A percentile compares a stretch with the other conserved stretches of the same genome.
These are phyloP conservation scores for Leishmania braziliensis DNA, from an alignment of 208 protist genomes.

Conservation along the genomic window DNA sequence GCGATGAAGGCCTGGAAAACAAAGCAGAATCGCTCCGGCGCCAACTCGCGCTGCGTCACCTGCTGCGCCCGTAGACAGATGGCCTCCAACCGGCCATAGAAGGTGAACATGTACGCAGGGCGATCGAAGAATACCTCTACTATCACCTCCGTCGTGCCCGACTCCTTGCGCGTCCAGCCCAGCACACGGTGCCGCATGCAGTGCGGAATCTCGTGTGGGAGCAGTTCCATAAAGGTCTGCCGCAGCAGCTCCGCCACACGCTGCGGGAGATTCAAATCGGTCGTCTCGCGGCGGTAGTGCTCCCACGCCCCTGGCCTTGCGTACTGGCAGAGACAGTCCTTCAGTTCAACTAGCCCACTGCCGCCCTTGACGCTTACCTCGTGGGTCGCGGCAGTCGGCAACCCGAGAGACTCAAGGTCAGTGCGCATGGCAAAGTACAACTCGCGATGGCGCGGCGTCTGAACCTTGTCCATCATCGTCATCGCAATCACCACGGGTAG, in stretches of 20 bases:
- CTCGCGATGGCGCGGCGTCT: constrained; percentile 84
- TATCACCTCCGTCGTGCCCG: constrained; percentile 83
- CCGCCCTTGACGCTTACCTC: constrained; percentile 89
- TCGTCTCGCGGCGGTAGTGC: constrained; percentile 68
- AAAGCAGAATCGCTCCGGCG: constrained; percentile 68
- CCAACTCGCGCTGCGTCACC: constrained; percentile 63
- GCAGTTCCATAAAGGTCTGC: constrained; percentile 82
- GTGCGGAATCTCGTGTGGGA: constrained; percentile 90
- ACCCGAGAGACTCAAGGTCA: constrained; percentile 74
- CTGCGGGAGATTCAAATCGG: constrained; percentile 68
- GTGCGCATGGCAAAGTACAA: constrained; percentile 89
- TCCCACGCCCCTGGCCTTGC: constrained; percentile 73
- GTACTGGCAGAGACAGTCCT: constrained; percentile 85
- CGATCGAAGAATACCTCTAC: constrained; percentile 91
- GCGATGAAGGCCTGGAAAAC: constrained; percentile 91
- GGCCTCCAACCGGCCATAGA: constrained; percentile 87
- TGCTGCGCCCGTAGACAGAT: constrained; percentile 75
- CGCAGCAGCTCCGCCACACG: constrained; percentile 82
- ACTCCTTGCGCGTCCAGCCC: constrained; percentile 86
- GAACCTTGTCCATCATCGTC: constrained; percentile 91
- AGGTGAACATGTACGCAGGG: constrained; percentile 91
- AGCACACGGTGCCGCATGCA: constrained; percentile 81
- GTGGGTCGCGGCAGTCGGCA: constrained; percentile 64
- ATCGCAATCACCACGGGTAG: constrained; percentile 83
- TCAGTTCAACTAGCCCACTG: constrained; percentile 85